phyloP scores from a whole-genome alignment of 2,329 filamentous ascomycete species.

The Stylonectria norvegica region DNA sequence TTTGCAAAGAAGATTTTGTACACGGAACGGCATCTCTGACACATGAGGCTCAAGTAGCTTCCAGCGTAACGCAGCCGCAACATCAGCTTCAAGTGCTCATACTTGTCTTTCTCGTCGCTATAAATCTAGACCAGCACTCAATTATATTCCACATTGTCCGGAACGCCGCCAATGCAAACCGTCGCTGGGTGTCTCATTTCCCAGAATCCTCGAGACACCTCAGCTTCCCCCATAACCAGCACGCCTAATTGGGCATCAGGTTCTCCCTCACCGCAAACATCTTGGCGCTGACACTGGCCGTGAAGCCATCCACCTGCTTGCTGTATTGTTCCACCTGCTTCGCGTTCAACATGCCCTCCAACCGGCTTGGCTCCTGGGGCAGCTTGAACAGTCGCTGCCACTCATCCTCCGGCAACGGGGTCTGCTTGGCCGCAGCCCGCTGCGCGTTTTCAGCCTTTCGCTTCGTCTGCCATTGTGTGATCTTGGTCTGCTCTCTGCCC shows the following conservation, averaged over 20 bases:
- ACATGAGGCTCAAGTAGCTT: no score
- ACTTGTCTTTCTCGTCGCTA: conserved; percentile 32
- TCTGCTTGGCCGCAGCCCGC: conserved; percentile 80
- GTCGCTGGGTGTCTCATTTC: conserved; percentile 32
- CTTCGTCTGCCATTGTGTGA: conserved; percentile 94
- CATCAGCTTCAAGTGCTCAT: conserved; percentile 24
- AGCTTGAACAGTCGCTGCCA: conserved; percentile 99
- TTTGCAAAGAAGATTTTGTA: no score
- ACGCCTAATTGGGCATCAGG: conserved; percentile 52
- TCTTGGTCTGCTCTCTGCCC: conserved; percentile 92
- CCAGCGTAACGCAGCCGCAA: no score
- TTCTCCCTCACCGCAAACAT: conserved; percentile 92
- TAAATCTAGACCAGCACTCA: conserved; percentile 35
- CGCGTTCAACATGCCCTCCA: conserved; percentile 92
- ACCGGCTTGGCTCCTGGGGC: conserved; percentile 84
- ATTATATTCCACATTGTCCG: conserved; percentile 39
- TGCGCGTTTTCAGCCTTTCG: conserved; percentile 92
- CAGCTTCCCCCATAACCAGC: conserved; percentile 9
- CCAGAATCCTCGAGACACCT: conserved; percentile 26
- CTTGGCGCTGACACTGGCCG: conserved; percentile 86
- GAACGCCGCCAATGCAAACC: conserved; percentile 43
- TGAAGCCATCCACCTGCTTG: conserved; percentile 94
- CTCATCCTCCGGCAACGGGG: conserved; percentile 89
- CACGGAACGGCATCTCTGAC: no score
- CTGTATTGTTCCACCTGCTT: conserved; percentile 98